A percentile compares a stretch with the other conserved stretches of the same genome.
Conservation (phyloP, 352 stramenopile genomes). For the Phytophthora cryptogea region DNA sequence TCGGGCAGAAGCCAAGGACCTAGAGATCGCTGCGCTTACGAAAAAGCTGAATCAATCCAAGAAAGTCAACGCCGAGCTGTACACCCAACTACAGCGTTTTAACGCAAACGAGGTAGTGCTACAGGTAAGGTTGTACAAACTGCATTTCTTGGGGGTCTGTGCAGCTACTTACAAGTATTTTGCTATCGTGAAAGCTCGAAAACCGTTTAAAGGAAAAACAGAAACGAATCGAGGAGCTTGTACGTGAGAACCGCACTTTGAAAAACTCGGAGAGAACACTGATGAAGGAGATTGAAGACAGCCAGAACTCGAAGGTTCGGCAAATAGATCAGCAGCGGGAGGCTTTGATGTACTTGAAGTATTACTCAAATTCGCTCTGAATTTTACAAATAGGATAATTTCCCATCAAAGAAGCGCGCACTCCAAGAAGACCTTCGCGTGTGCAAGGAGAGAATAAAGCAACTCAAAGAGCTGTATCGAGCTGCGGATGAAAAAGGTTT, state of each 20-base stretch:
- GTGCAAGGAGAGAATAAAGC: conserved; percentile 61
- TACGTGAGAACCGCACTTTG: conserved; percentile 61
- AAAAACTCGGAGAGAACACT: conserved; percentile 58
- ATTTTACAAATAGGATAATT: conserved; percentile 40
- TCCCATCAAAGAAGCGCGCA: conserved; percentile 50
- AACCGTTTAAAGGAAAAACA: conserved; percentile 74
- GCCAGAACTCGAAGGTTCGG: conserved; percentile 54
- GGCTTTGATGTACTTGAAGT: background rate
- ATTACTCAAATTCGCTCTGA: background rate
- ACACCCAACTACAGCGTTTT: conserved; percentile 53
- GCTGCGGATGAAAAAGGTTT: conserved; percentile 48
- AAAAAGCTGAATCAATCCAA: conserved; percentile 50
- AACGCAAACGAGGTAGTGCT: conserved; percentile 53
- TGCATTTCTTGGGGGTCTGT: too few species aligned
- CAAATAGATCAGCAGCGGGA: background rate
- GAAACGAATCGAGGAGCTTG: conserved; percentile 57
- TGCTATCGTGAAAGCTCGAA: conserved; percentile 43
- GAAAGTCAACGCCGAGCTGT: conserved; percentile 51
- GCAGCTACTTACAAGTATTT: background rate
- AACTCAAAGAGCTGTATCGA: conserved; percentile 60
- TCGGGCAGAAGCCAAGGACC: conserved; percentile 7
- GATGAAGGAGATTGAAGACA: conserved; percentile 62
- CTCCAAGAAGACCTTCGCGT: conserved; percentile 69
- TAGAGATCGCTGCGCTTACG: conserved; percentile 31
- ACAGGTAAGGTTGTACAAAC: conserved; percentile 30